phyloP scores from a whole-genome alignment of 345 rosid genomes.

The Angophora floribunda region DNA sequence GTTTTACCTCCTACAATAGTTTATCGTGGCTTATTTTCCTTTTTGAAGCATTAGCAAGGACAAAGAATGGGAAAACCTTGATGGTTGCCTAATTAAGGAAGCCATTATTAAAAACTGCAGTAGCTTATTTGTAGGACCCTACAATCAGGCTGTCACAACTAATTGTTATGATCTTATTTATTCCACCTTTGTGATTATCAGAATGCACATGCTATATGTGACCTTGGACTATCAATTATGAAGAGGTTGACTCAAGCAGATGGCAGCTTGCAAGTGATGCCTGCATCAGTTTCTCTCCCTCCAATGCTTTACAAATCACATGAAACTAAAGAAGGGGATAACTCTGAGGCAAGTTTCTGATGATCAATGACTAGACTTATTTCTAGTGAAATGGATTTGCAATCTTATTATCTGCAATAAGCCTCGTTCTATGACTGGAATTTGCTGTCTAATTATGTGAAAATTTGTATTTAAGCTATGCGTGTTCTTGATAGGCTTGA shows the following conservation, averaged over 20 bases:
- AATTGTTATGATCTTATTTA: background rate
- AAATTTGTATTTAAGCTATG: background rate
- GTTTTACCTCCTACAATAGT: background rate
- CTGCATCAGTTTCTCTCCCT: conserved; percentile 48
- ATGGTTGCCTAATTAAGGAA: background rate
- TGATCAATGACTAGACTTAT: background rate
- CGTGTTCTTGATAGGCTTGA: background rate
- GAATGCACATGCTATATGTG: conserved; percentile 89
- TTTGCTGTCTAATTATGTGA: background rate
- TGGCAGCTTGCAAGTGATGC: conserved; percentile 23
- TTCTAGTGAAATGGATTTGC: background rate
- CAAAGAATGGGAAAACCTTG: background rate
- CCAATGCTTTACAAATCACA: conserved; percentile 44
- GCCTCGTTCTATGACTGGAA: background rate
- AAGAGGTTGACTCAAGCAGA: conserved; percentile 48
- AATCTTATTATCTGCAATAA: background rate
- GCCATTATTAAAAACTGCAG: background rate
- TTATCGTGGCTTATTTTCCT: background rate
- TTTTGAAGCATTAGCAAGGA: background rate
- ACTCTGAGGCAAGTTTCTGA: conserved; percentile 36
- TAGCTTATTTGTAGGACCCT: background rate
- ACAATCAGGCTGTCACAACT: background rate
- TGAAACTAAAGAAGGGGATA: conserved; percentile 51
- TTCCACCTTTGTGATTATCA: conserved; percentile 22
- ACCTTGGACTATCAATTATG: conserved; percentile 68